Evolutionary conservation across 768 basidiomycete genomes (phyloP).

Genomic region (Naganishia onofrii): DNA sequence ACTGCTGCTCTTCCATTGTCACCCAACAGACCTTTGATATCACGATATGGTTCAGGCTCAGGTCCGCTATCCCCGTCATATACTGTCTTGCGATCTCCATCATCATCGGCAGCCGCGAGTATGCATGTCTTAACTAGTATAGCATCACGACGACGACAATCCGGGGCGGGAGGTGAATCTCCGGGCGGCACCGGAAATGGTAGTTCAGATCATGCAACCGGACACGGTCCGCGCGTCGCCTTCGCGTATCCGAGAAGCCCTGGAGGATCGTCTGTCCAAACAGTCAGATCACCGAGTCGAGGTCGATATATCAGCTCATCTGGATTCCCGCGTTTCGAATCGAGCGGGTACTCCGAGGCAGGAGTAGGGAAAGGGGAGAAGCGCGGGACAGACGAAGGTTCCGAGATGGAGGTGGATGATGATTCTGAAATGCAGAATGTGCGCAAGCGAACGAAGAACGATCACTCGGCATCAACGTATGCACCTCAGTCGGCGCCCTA

Average conservation of each 20-base stretch:
- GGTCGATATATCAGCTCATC: constrained; percentile 19
- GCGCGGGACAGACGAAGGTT: neutral
- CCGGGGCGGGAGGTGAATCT: neutral
- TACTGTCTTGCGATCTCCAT: neutral
- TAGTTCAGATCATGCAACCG: neutral
- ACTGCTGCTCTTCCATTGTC: neutral
- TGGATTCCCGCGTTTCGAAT: constrained; percentile 6
- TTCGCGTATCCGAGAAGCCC: constrained; percentile 17
- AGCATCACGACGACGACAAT: constrained; percentile 8
- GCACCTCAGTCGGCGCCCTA: neutral
- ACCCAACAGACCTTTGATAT: neutral
- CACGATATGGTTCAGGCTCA: neutral
- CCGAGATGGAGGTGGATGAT: constrained; percentile 7
- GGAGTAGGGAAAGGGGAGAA: neutral
- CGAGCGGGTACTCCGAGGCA: constrained; percentile 10
- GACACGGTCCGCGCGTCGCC: constrained; percentile 1
- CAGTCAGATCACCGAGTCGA: neutral
- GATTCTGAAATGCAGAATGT: neutral
- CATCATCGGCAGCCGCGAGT: constrained; percentile 7
- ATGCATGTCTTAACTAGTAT: constrained; percentile 16
- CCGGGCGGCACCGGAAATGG: neutral
- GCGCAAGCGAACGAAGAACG: neutral
- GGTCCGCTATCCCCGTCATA: constrained; percentile 3
- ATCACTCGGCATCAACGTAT: neutral
- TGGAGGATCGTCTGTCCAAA: constrained; percentile 9